Evolutionary conservation across 2,329 filamentous ascomycete species (phyloP).

Genomic region (Fusarium graminum): DNA sequence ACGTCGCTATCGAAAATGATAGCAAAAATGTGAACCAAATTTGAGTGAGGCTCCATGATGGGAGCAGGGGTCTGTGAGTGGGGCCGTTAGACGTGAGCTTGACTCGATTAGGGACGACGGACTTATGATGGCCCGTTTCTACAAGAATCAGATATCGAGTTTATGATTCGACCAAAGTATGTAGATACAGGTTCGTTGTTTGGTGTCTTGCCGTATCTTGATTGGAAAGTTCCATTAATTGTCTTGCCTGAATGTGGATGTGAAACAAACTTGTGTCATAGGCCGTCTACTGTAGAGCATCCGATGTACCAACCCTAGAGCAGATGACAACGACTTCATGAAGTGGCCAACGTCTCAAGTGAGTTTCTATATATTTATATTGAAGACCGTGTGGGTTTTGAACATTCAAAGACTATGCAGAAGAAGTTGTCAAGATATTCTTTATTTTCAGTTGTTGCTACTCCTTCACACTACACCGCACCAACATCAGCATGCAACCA

Average conservation of each 20-base stretch:
- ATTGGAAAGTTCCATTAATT: background rate
- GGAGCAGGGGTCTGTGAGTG: slow-evolving; percentile 38
- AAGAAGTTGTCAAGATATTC: too few species aligned
- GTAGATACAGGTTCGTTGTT: background rate
- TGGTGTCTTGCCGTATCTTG: background rate
- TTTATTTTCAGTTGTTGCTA: too few species aligned
- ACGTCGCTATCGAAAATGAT: slow-evolving; percentile 8
- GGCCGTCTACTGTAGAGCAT: too few species aligned
- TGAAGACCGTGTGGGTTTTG: background rate
- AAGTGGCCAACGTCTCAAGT: background rate
- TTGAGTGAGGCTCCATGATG: slow-evolving; percentile 43
- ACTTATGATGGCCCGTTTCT: slow-evolving; percentile 23
- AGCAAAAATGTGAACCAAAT: slow-evolving; percentile 47
- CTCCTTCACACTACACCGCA: background rate
- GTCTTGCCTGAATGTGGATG: too few species aligned
- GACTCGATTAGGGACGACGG: slow-evolving; percentile 14
- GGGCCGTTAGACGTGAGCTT: slow-evolving; percentile 24
- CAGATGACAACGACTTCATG: background rate
- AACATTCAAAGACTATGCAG: background rate
- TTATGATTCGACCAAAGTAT: background rate
- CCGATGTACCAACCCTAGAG: background rate
- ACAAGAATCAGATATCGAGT: background rate
- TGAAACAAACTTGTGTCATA: too few species aligned
- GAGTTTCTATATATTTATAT: background rate
- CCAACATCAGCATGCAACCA: too few species aligned